Base-by-base conservation (phyloP, 2,329 filamentous ascomycete species). In the Hymenoscyphus occultus region DNA sequence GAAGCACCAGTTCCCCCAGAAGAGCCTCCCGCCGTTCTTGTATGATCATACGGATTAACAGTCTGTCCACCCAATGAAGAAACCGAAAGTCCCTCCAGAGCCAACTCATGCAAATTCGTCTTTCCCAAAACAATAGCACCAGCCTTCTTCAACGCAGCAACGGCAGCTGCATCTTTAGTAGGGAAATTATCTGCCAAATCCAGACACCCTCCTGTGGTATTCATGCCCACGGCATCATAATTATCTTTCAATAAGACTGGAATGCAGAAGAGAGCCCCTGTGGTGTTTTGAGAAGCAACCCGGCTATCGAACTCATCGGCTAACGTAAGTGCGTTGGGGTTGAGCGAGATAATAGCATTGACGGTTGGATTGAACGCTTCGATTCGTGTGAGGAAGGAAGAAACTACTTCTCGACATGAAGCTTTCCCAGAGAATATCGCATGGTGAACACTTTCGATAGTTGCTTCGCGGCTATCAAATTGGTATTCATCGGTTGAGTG, bases 31-130 rank as follows among this genome's bases (percentile, higher is more conserved):
- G 87, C 86, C 0, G 87, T 90, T n/a, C 89, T 82, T 0, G 80
- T 81, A 1, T 78, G 74, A 73, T 91, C 87, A 69, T 92, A 91
- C 0, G 87, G 86, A 72, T 90, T 90, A 66, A 84, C 73, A 0
- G 86, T 88, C 74, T 90, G 87, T 0, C 87, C 87, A 13, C 85
- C 86, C 0, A 87, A 73, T 0, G 84, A 88, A 0, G 86, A 89
- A 1, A 87, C 85, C 1, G 82, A 83, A 48, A 89, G 77, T 0
- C 87, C 87, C 71, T 90, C 86, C 0, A 89, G 77, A 0, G 87
- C 92, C 48, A 93, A 76, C 78, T 96, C 92, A 77, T 96, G 92
- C 91, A 96, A 93, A 59, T 85, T 88, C 58, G 90, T 86, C 79
- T 93, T 94, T 3, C 91, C 92, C 61, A 96, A 78, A 39, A 95